phyloP scores from a whole-genome alignment of 164 flowering plant genomes.

The Vitis riparia region DNA sequence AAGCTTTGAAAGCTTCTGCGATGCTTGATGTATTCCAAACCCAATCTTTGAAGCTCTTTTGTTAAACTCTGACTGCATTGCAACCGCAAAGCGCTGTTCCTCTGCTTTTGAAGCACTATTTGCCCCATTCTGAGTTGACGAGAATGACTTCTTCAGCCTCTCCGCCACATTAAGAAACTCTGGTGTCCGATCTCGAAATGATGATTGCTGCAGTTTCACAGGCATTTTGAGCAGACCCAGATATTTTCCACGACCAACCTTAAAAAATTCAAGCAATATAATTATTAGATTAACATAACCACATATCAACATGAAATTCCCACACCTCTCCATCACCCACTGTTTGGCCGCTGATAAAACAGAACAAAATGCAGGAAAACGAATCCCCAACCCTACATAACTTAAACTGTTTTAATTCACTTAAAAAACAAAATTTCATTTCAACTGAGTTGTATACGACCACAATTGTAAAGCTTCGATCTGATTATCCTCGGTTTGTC shows the following conservation, averaged over 20 bases:
- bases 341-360: too few species aligned
- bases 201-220: slow-evolving; percentile 54
- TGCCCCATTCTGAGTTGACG: slow-evolving; percentile 36
- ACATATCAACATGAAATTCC: not conserved
- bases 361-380: too few species aligned
- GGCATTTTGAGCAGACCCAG: slow-evolving; percentile 13
- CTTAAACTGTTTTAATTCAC: too few species aligned
- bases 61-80: slow-evolving; percentile 87
- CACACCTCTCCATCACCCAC: too few species aligned
- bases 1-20: slow-evolving; percentile 89
- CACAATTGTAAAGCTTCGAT: too few species aligned
- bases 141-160: slow-evolving; percentile 57
- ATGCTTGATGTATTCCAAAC: slow-evolving; percentile 87
- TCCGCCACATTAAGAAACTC: slow-evolving; percentile 77
- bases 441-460: too few species aligned
- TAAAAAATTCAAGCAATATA: not conserved
- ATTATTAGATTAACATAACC: slow-evolving; percentile 3
- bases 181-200: slow-evolving; percentile 82
- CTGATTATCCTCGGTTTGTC: too few species aligned
- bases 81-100: slow-evolving; percentile 49
- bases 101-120: slow-evolving; percentile 35
- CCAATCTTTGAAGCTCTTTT: slow-evolving; percentile 91
- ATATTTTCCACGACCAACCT: not conserved
- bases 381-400: too few species aligned
- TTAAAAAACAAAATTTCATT: too few species aligned